phyloP scores from a whole-genome alignment of 345 rosid species.

The Aethionema arabicum region DNA sequence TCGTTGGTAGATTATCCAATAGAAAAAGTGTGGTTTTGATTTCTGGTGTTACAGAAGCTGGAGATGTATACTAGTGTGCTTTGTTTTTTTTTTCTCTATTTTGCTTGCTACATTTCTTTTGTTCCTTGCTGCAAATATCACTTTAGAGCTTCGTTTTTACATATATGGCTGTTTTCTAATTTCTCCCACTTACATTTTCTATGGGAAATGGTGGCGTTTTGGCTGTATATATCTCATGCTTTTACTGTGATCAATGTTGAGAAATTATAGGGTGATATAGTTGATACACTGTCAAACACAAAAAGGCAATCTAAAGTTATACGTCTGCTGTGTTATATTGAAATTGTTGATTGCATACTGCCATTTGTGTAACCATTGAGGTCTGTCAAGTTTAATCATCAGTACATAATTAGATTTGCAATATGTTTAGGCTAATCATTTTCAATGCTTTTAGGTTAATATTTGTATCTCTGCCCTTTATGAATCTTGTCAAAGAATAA shows the following conservation, averaged over 20 bases:
- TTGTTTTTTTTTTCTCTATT: background rate
- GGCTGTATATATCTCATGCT: background rate
- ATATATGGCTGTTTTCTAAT: background rate
- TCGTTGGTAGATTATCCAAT: conserved; percentile 11
- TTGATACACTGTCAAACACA: background rate
- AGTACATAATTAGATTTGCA: background rate
- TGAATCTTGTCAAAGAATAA: conserved; percentile 1
- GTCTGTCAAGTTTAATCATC: conserved; percentile 1
- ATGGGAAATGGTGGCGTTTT: background rate
- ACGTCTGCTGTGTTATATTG: background rate
- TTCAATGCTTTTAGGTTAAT: background rate
- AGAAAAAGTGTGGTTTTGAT: conserved; percentile 13
- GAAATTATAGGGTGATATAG: conserved; percentile 1
- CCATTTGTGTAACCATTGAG: conserved; percentile 11
- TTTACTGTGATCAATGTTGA: background rate
- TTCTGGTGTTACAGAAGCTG: background rate
- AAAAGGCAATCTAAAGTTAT: background rate
- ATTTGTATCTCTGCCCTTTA: conserved; percentile 1
- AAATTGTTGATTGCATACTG: conserved; percentile 15
- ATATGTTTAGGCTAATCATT: background rate
- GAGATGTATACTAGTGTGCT: background rate
- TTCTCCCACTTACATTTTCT: background rate
- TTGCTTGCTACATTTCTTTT: conserved; percentile 3
- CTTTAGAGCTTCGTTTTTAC: conserved; percentile 8
- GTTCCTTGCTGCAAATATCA: conserved; percentile 9